Evolutionary conservation across 1,284 basidiomycete species (phyloP), one percentile per base, ranked within the genome.

Genomic region (Trichosporon coremiiforme): DNA sequence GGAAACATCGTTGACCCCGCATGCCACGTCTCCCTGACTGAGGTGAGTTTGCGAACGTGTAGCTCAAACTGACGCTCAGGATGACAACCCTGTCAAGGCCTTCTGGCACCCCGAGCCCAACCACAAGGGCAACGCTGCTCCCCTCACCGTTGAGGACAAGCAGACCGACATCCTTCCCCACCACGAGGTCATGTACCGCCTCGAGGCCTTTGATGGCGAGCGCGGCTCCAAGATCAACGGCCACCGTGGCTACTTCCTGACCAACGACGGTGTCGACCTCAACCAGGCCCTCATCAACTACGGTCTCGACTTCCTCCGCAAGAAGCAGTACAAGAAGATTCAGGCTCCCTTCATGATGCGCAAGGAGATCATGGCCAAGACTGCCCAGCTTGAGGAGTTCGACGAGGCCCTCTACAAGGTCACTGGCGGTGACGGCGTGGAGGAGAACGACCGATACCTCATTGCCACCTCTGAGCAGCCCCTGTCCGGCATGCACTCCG

Each of bases 321-420:
- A 88, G 73, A 87, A 87, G 66, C 88, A 87, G 1, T 98, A 92
- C 88, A 96, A 91, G 85, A 98, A 97, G 86, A 89, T 98, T 72
- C 94, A 96, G 84, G 93, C 95, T 0, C 96, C 96, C 0, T 99
- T 98, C 86, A 92, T 99, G 87, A 98, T 99, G 92, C 94, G 95
- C 85, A 97, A 95, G 85, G 92, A 96, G 63, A 88, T 92, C 78
- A 99, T 99, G 97, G 90, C 89, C 71, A 96, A 96, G 86, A 99
- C 96, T 0, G 96, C 96, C 1, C 96, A 99, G 82, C 89, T 99
- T 17, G 93, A 95, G 78, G 93, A 98, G 83, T 99, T 98, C 77
- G 96, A 99, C 82, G 97, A 99, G 85, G 95, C 97, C 76, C 86
- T 99, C 29, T 99, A 99, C 89, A 97, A 98, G 87, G 91, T 96